Conservation (phyloP, 148 eudicot species). For the Arctostaphylos glauca region DNA sequence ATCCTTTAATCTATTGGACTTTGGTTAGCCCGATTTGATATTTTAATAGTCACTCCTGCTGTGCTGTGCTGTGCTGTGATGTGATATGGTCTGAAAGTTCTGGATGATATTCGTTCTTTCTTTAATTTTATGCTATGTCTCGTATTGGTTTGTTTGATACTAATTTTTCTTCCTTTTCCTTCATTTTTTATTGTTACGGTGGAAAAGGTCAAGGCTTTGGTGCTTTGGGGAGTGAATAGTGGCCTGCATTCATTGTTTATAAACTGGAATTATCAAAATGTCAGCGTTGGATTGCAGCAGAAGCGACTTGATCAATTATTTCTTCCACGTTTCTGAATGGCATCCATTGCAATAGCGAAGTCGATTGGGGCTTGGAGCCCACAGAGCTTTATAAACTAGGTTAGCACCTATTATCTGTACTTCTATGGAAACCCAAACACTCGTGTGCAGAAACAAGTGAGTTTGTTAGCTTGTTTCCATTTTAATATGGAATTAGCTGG, state of each 20-base stretch:
- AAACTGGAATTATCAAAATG: constrained; percentile 32
- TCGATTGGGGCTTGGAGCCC: constrained; percentile 25
- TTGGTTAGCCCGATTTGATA: background rate
- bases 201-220: constrained; percentile 22
- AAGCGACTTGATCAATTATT: constrained; percentile 39
- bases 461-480: background rate
- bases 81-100: background rate
- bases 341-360: constrained; percentile 48
- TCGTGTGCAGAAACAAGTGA: background rate
- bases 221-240: constrained; percentile 14
- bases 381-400: constrained; percentile 17
- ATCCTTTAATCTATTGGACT: background rate
- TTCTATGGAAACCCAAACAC: background rate
- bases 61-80: background rate
- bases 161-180: background rate
- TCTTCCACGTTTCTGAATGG: constrained; percentile 57
- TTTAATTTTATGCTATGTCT: background rate
- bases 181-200: background rate
- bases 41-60: constrained; percentile 1
- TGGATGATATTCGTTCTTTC: background rate
- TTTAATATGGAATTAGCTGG: background rate
- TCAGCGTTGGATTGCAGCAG: constrained; percentile 36
- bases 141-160: background rate
- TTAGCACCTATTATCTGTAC: background rate
- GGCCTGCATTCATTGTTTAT: constrained; percentile 14